These are phyloP conservation scores for Diophrys sp. DNA, from an alignment of 73 alveolate genomes.

Conservation along the genomic window DNA sequence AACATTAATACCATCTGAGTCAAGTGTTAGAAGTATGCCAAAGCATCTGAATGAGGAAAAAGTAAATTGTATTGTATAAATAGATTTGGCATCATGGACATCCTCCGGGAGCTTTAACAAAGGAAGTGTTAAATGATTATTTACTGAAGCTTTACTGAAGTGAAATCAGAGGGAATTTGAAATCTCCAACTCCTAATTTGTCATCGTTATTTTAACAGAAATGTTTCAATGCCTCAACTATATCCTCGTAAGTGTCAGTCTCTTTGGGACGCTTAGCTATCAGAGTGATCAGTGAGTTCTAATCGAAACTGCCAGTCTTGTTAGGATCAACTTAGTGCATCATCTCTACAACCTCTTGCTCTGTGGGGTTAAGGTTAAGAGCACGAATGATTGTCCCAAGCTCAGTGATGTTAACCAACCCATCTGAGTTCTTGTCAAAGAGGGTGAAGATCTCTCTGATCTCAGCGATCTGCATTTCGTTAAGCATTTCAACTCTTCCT, in stretches of 20 bases:
- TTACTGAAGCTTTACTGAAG: no score
- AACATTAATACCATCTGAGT: no score
- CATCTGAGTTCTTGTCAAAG: constrained; percentile 68
- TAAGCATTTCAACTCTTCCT: constrained; percentile 38
- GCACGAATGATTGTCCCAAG: constrained; percentile 67
- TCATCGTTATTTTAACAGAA: constrained; percentile 61
- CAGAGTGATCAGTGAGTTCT: constrained; percentile 79
- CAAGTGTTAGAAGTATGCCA: no score
- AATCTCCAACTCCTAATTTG: constrained; percentile 50
- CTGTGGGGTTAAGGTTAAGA: constrained; percentile 71
- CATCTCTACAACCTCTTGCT: constrained; percentile 87
- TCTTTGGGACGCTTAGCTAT: constrained; percentile 75
- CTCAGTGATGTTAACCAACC: constrained; percentile 57
- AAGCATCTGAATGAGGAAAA: no score
- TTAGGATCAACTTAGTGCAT: constrained; percentile 88
- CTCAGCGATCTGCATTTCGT: constrained; percentile 62
- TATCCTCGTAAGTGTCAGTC: constrained; percentile 70
- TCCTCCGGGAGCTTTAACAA: no score
- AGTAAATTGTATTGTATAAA: no score
- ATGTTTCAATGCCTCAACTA: constrained; percentile 70
- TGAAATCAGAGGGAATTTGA: constrained; percentile 57
- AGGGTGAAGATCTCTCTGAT: constrained; percentile 66
- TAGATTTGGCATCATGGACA: no score
- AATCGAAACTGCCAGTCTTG: constrained; percentile 84
- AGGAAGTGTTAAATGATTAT: no score